These are phyloP conservation scores for Gracilaria gracilis DNA, from an alignment of 23 red algal species.

Conservation along the genomic window DNA sequence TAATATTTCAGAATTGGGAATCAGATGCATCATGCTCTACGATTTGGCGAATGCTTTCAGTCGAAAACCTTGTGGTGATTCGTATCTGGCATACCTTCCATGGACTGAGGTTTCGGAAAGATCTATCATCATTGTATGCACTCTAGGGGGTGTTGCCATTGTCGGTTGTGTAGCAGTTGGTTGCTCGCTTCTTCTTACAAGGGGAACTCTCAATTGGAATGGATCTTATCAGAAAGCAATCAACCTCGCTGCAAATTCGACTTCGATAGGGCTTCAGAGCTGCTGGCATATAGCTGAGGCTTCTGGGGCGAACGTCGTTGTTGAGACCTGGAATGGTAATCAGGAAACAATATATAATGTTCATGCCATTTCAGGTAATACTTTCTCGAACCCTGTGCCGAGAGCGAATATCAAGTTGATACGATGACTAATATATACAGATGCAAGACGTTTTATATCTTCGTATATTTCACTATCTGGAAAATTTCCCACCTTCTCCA, in stretches of 20 bases:
- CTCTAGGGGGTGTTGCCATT: background rate
- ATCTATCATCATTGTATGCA: constrained; percentile 12
- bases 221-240: constrained; percentile 23
- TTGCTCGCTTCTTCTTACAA: background rate
- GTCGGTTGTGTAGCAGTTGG: background rate
- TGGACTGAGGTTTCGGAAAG: background rate
- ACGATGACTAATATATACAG: too few species aligned
- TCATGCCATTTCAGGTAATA: background rate
- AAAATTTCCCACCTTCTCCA: too few species aligned
- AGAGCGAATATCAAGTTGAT: background rate
- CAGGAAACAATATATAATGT: background rate
- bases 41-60: background rate
- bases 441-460: too few species aligned
- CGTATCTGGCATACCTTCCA: constrained; percentile 17
- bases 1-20: background rate
- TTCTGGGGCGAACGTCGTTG: background rate
- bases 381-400: background rate
- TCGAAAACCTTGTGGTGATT: constrained; percentile 3
- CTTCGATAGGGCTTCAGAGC: background rate
- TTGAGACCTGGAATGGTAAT: background rate
- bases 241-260: background rate
- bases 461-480: too few species aligned
- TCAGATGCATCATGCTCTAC: constrained; percentile 5
- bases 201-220: constrained; percentile 16
- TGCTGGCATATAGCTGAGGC: background rate